phyloP scores from a whole-genome alignment of 352 stramenopile species.

The Phytophthora pini region DNA sequence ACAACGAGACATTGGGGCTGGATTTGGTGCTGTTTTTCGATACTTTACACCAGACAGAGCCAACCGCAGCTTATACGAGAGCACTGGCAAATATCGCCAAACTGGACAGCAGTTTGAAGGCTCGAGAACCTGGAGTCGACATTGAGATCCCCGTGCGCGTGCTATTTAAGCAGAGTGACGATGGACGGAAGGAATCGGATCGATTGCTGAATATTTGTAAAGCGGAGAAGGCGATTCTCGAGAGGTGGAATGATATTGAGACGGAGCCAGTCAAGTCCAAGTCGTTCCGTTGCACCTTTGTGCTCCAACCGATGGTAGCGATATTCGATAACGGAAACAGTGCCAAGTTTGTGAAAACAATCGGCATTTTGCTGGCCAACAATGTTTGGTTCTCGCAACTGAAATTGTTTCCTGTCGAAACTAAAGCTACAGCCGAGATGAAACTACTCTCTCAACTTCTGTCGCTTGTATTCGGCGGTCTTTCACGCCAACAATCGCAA shows the following conservation, averaged over 20 bases:
- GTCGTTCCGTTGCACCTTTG: neutral
- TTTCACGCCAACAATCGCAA: neutral
- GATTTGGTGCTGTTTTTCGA: neutral
- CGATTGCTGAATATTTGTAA: neutral
- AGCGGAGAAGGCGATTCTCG: neutral
- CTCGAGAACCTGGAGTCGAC: neutral
- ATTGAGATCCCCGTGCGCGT: conserved; percentile 12
- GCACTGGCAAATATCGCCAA: conserved; percentile 8
- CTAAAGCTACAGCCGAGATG: neutral
- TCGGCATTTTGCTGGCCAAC: neutral
- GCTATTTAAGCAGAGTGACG: neutral
- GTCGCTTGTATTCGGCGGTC: neutral
- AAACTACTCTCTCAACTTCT: too few species aligned
- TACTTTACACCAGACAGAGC: neutral
- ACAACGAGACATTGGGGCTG: neutral
- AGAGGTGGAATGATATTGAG: neutral
- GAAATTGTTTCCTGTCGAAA: neutral
- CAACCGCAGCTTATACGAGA: neutral
- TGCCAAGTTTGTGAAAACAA: neutral
- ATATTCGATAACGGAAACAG: neutral
- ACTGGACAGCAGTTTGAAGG: neutral
- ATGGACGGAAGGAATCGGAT: neutral
- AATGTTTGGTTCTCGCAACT: neutral
- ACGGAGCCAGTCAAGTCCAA: neutral
- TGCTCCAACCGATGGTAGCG: neutral